phyloP scores from a whole-genome alignment of 371 early-diverging fungal species.

The Dinochytrium kinnereticum region DNA sequence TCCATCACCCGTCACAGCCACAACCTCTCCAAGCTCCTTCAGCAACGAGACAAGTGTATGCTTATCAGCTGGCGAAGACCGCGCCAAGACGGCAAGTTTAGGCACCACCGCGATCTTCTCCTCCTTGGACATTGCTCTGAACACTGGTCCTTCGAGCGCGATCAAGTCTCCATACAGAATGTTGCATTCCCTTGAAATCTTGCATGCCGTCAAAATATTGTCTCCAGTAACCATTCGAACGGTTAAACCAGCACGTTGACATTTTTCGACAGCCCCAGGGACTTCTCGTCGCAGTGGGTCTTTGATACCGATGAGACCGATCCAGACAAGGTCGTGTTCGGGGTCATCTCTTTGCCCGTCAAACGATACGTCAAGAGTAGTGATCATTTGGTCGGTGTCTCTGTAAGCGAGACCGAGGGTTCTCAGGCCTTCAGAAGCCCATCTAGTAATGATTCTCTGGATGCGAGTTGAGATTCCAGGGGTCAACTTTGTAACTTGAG shows the following conservation, averaged over 20 bases:
- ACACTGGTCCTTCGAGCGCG: conserved; percentile 87
- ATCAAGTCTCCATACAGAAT: conserved; percentile 82
- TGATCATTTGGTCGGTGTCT: conserved; percentile 42
- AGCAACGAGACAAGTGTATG: conserved; percentile 83
- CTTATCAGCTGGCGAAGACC: conserved; percentile 94
- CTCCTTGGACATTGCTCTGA: conserved; percentile 77
- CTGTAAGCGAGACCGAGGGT: conserved; percentile 53
- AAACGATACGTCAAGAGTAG: conserved; percentile 27
- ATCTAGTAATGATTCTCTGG: conserved; percentile 45
- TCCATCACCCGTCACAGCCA: conserved; percentile 97
- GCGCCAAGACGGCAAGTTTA: conserved; percentile 86
- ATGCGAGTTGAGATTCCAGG: conserved; percentile 29
- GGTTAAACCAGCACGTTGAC: conserved; percentile 89
- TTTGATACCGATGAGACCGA: conserved; percentile 92
- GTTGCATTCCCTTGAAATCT: conserved; percentile 90
- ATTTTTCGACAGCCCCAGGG: conserved; percentile 79
- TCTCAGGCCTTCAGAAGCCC: conserved; percentile 56
- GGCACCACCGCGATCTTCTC: conserved; percentile 79
- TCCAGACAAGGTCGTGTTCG: conserved; percentile 67
- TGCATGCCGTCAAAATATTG: conserved; percentile 90
- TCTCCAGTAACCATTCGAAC: conserved; percentile 99
- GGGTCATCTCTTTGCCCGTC: conserved; percentile 37
- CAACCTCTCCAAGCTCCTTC: conserved; percentile 85
- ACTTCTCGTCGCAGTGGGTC: conserved; percentile 94
- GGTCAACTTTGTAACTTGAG: conserved; percentile 25